Percentiles rank a stretch among this genome's conserved stretches.
Conservation (phyloP, 2,329 filamentous ascomycete species). For the Fusarium sp. region DNA sequence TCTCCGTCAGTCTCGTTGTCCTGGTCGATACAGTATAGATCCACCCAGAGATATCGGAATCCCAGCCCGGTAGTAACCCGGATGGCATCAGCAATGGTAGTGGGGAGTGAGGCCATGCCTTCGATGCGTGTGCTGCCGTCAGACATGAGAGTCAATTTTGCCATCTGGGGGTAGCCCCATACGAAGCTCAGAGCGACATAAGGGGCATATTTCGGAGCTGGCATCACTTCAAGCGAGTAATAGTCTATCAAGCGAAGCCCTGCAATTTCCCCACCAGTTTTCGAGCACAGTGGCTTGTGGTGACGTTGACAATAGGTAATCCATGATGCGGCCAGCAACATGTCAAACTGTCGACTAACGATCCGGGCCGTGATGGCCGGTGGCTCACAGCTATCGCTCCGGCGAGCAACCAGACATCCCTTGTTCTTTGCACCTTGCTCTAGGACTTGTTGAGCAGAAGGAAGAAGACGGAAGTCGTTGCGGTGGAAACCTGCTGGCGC, state of each 20-base stretch:
- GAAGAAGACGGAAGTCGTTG: background rate
- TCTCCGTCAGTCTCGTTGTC: background rate
- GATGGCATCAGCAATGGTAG: background rate
- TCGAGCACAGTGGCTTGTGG: background rate
- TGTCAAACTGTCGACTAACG: background rate
- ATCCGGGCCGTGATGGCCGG: background rate
- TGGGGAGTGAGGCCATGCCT: background rate
- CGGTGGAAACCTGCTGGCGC: background rate
- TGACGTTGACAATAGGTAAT: background rate
- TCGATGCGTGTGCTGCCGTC: background rate
- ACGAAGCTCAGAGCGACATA: background rate
- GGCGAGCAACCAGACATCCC: background rate
- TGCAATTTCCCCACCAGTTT: background rate
- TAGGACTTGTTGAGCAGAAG: background rate
- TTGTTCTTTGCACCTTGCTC: background rate
- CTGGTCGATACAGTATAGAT: background rate
- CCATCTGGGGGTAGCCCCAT: background rate
- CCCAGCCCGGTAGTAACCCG: background rate
- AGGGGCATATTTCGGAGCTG: background rate
- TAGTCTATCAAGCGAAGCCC: background rate
- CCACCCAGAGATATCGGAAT: background rate
- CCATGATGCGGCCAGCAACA: background rate
- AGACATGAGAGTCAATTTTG: no score
- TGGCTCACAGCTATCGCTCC: background rate
- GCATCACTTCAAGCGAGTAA: background rate